Percentiles rank a stretch among this genome's conserved stretches.
These are phyloP conservation scores for Thalia dealbata DNA, from an alignment of 176 grass and related monocot genomes.

Conservation along the genomic window DNA sequence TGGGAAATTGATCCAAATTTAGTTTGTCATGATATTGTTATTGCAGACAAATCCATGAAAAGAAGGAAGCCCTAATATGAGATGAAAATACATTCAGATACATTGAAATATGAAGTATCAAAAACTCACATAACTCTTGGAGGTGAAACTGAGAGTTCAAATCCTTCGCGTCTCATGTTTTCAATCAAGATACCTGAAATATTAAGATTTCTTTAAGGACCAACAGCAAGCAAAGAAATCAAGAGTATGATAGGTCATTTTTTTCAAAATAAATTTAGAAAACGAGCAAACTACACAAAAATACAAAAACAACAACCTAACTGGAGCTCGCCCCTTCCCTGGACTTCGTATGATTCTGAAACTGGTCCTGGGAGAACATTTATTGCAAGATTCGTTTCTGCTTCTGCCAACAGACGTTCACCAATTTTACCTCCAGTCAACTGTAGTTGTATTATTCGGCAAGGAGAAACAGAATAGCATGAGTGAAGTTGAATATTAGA, in stretches of 20 bases:
- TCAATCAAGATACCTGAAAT: slow-evolving; percentile 87
- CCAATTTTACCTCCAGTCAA: slow-evolving; percentile 97
- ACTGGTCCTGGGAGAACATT: slow-evolving; percentile 96
- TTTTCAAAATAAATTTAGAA: not conserved
- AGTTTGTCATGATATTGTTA: too few relatives aligned
- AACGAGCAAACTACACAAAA: not conserved
- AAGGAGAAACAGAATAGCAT: not conserved
- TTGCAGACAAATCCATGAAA: too few relatives aligned
- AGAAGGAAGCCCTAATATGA: too few relatives aligned
- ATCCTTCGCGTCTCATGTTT: slow-evolving; percentile 99
- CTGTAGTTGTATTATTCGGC: slow-evolving; percentile 30
- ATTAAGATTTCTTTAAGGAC: slow-evolving; percentile 1
- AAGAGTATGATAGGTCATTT: slow-evolving; percentile 9
- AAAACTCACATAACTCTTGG: slow-evolving; percentile 88
- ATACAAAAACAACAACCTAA: slow-evolving; percentile 32
- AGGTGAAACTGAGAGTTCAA: slow-evolving; percentile 95
- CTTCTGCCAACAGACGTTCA: slow-evolving; percentile 71
- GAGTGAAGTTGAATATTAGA: not conserved
- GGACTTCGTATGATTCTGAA: slow-evolving; percentile 99
- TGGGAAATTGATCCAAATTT: too few relatives aligned
- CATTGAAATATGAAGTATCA: not conserved
- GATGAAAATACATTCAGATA: too few relatives aligned
- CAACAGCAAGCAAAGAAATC: not conserved
- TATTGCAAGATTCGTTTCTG: slow-evolving; percentile 97
- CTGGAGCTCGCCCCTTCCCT: slow-evolving; percentile 99